These are phyloP conservation scores for Aspergillus chevalieri DNA, from an alignment of 2,329 filamentous ascomycete genomes.

Conservation along the genomic window DNA sequence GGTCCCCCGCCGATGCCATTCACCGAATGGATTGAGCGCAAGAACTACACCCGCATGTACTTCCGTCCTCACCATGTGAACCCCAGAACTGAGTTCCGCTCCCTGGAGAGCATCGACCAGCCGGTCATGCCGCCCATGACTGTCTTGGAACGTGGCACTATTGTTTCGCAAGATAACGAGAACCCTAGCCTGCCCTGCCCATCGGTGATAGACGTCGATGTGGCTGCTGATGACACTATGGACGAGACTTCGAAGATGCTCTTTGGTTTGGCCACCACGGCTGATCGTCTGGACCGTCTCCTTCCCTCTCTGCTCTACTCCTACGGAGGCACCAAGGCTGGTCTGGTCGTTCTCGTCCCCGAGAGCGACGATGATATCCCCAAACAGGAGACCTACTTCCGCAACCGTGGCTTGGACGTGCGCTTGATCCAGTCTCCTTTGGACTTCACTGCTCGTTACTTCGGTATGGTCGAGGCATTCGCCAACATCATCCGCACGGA, in stretches of 20 bases:
- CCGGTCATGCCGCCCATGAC: constrained; percentile 35
- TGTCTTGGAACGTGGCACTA: constrained; percentile 34
- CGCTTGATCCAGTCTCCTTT: constrained; percentile 35
- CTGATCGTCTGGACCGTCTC: constrained; percentile 36
- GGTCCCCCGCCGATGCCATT: constrained; percentile 31
- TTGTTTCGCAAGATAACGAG: constrained; percentile 28
- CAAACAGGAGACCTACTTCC: constrained; percentile 37
- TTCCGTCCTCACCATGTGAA: constrained; percentile 34
- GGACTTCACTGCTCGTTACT: constrained; percentile 39
- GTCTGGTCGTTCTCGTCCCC: constrained; percentile 36
- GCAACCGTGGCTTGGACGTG: constrained; percentile 36
- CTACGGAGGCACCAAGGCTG: constrained; percentile 37
- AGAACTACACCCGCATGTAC: constrained; percentile 40
- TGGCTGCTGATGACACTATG: constrained; percentile 33
- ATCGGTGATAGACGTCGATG: constrained; percentile 34
- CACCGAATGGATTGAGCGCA: constrained; percentile 37
- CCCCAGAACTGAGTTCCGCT: constrained; percentile 32
- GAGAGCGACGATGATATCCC: constrained; percentile 35
- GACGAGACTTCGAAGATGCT: constrained; percentile 38
- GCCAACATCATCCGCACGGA: constrained; percentile 31
- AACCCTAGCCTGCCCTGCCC: constrained; percentile 32
- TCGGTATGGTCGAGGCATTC: constrained; percentile 38
- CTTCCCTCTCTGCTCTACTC: constrained; percentile 38
- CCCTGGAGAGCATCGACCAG: constrained; percentile 32
- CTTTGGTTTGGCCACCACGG: constrained; percentile 38